A percentile compares a stretch with the other conserved stretches of the same genome.
Evolutionary conservation across 2,329 filamentous ascomycete genomes (phyloP).

Genomic region (Monilinia polystroma): DNA sequence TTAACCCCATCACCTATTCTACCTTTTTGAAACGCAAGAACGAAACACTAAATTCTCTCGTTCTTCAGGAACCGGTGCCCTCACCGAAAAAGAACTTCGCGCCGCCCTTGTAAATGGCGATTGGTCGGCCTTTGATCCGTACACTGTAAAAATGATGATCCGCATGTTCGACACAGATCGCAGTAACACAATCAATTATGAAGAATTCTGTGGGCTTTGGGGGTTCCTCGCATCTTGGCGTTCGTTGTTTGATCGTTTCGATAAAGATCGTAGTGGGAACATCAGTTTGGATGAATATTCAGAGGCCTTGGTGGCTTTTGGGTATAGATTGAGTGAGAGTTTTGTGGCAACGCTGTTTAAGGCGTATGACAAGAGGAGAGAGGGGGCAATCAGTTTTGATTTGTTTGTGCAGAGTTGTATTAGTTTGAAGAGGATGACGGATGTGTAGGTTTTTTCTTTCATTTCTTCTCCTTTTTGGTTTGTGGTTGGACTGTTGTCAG

Average conservation of each 20-base stretch:
- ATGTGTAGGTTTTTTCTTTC: constrained; percentile 54
- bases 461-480: neutral
- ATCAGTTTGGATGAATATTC: constrained; percentile 86
- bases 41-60: constrained; percentile 17
- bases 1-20: constrained; percentile 2
- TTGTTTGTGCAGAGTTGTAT: constrained; percentile 98
- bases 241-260: constrained; percentile 91
- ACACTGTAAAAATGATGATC: constrained; percentile 98
- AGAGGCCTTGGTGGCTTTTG: constrained; percentile 88
- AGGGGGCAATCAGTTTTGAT: constrained; percentile 83
- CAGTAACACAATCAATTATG: constrained; percentile 84
- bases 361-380: constrained; percentile 77
- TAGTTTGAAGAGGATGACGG: constrained; percentile 95
- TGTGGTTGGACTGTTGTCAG: neutral
- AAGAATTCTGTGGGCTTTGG: constrained; percentile 96
- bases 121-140: constrained; percentile 87
- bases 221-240: constrained; percentile 94
- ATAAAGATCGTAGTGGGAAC: constrained; percentile 80
- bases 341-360: constrained; percentile 85
- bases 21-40: neutral
- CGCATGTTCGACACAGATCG: constrained; percentile 97
- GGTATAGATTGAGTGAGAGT: constrained; percentile 80
- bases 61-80: constrained; percentile 65
- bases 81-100: constrained; percentile 83
- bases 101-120: constrained; percentile 94